Base-by-base conservation (phyloP, 1,284 basidiomycete species). In the Marasmius oreades region DNA sequence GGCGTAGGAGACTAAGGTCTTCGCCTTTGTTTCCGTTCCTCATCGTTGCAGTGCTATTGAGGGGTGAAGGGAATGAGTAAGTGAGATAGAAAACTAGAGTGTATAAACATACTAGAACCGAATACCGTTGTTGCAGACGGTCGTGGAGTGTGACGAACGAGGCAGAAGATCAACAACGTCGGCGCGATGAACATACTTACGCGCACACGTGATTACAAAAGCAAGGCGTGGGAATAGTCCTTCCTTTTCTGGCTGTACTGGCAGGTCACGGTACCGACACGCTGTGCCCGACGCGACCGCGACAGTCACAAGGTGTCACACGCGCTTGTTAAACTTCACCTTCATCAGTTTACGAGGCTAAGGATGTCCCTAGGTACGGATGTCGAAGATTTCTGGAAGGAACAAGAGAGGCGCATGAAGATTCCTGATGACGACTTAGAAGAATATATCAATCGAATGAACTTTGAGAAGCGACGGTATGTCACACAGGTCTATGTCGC, bases 381-480 rank as follows among this genome's bases (percentile, higher is more conserved):
- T 53, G 24, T 74, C 4, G 71, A 80, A 12, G 64, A 67, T 0
- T 85, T 81, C 61, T 85, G 79, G 61, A 67, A 64, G 6, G 81
- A 84, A 66, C 78, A 79, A 65, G 78, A 84, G 53, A 69, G 70
- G 53, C 74, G 72, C 14, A 80, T 85, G 80, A 75, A 71, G 44
- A 58, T 79, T 16, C 77, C 80, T n/a, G 77, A 82, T 37, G 80
- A 83, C 59, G 70, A 72, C 22, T 60, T 70, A 33, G 68, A 71
- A 10, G 66, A 72, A 42, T 77, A 71, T 54, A 55, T 75, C 48
- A 53, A 53, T 7, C 54, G 62, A 37, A 61, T 57, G 55, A 43
- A 52, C 8, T 33, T 31, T 23, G 28, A 22, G 11, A 26, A 22
- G 23, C 47, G 39, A 45, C 36, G 42, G 53, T 51, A 22, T 22